Conservation (phyloP, 2,329 filamentous ascomycete species). For the Pleurostoma richardsiae region DNA sequence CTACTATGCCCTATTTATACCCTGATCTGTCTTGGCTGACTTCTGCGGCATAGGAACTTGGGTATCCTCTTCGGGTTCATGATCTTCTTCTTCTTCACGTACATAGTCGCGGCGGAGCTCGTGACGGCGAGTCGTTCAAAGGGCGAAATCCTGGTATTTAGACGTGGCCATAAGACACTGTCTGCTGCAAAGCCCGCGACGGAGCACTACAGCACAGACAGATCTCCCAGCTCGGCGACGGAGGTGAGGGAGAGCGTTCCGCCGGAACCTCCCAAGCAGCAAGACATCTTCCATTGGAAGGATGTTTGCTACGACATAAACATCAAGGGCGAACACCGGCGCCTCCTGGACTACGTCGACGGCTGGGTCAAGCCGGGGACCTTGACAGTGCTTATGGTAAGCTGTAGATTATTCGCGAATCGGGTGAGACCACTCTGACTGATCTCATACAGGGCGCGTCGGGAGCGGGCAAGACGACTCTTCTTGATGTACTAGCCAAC, state of each 20-base stretch:
- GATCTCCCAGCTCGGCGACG: neutral
- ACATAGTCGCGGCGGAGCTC: slow-evolving; percentile 38
- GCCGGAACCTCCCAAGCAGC: neutral
- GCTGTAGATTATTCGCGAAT: neutral
- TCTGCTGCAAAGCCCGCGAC: slow-evolving; percentile 17
- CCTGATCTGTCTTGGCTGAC: neutral
- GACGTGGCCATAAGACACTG: slow-evolving; percentile 35
- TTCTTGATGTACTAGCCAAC: slow-evolving; percentile 49
- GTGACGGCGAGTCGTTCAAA: slow-evolving; percentile 37
- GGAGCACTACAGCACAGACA: neutral
- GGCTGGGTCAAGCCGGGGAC: slow-evolving; percentile 72
- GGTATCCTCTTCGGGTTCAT: slow-evolving; percentile 43
- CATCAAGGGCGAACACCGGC: slow-evolving; percentile 56
- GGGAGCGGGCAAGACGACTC: slow-evolving; percentile 53
- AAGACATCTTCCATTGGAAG: slow-evolving; percentile 57
- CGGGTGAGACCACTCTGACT: too few relatives aligned
- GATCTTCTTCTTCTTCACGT: slow-evolving; percentile 34
- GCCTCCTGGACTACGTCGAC: slow-evolving; percentile 61
- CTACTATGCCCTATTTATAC: neutral
- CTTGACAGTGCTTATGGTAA: slow-evolving; percentile 62
- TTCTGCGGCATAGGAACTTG: slow-evolving; percentile 26
- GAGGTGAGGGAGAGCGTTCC: slow-evolving; percentile 12
- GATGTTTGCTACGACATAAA: slow-evolving; percentile 53
- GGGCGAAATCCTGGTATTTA: slow-evolving; percentile 49
- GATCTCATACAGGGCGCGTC: slow-evolving; percentile 16